Evolutionary conservation across 768 basidiomycete genomes (phyloP).

Genomic region (Trametes gibbosa): DNA sequence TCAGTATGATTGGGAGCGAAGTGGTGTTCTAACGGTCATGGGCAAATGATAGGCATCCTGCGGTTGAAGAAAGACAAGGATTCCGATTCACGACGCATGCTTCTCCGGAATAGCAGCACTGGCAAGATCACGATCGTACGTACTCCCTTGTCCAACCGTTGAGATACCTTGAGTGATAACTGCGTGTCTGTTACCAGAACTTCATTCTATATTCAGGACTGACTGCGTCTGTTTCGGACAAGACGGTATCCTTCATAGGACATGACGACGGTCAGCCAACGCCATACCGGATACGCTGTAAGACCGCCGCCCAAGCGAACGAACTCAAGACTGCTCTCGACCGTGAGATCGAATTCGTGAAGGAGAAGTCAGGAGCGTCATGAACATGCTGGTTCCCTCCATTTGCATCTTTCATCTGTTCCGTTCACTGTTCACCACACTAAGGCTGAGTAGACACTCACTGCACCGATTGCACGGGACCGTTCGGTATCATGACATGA

Average conservation of each 20-base stretch:
- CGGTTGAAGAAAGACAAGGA: slow-evolving; percentile 75
- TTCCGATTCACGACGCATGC: slow-evolving; percentile 52
- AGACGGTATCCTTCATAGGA: slow-evolving; percentile 62
- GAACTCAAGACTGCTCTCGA: slow-evolving; percentile 60
- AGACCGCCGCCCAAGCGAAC: slow-evolving; percentile 54
- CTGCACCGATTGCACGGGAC: not conserved
- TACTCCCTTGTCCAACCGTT: slow-evolving; percentile 13
- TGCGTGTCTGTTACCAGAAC: slow-evolving; percentile 49
- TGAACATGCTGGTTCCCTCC: not conserved
- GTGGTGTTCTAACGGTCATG: not conserved
- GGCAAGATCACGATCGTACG: slow-evolving; percentile 75
- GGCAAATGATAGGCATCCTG: slow-evolving; percentile 50
- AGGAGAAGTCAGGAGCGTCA: slow-evolving; percentile 19
- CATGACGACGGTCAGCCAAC: slow-evolving; percentile 59
- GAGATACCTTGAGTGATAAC: not conserved
- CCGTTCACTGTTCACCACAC: not conserved
- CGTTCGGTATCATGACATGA: not conserved
- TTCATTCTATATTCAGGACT: slow-evolving; percentile 64
- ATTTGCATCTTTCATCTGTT: not conserved
- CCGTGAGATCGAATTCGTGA: slow-evolving; percentile 52
- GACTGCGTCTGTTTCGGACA: slow-evolving; percentile 50
- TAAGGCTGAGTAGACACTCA: not conserved
- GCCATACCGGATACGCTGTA: slow-evolving; percentile 61
- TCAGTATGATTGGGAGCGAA: not conserved
- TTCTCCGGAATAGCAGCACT: slow-evolving; percentile 70